Conservation (phyloP, 306 rosid genomes). For the Cucumis melo region DNA sequence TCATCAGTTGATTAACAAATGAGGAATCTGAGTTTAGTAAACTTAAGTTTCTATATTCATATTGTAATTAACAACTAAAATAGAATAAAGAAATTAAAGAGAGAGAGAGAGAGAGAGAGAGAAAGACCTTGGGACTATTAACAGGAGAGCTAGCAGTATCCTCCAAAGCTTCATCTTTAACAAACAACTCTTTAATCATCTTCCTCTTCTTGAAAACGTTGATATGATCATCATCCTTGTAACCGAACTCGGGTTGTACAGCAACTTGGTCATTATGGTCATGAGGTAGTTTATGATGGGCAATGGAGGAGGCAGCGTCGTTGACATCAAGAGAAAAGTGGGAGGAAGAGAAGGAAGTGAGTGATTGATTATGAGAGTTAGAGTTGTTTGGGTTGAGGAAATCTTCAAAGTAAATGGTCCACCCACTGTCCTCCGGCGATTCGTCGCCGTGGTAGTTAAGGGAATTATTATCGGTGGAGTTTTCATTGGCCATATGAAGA, state of each 20-base stretch:
- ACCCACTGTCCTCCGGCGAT: conserved; percentile 61
- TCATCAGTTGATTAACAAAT: no score
- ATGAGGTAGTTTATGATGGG: not conserved
- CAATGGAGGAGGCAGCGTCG: conserved; percentile 35
- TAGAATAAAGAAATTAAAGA: no score
- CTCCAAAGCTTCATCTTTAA: conserved; percentile 60
- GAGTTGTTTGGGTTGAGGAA: conserved; percentile 17
- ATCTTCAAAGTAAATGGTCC: conserved; percentile 76
- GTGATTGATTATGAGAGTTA: not conserved
- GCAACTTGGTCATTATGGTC: not conserved
- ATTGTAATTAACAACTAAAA: not conserved
- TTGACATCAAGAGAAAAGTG: conserved; percentile 3
- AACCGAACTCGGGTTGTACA: conserved; percentile 2
- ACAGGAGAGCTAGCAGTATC: conserved; percentile 90
- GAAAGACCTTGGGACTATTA: conserved; percentile 35
- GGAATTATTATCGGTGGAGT: not conserved
- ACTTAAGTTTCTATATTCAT: not conserved
- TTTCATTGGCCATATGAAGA: not conserved
- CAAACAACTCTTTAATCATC: conserved; percentile 16
- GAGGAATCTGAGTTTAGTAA: not conserved
- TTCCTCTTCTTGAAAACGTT: conserved; percentile 35
- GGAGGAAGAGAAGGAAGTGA: conserved; percentile 12
- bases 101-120: no score
- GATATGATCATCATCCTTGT: conserved; percentile 7
- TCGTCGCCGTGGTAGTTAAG: not conserved